phyloP scores from a whole-genome alignment of 2,329 filamentous ascomycete species.

The Aspergillus hiratsukae region DNA sequence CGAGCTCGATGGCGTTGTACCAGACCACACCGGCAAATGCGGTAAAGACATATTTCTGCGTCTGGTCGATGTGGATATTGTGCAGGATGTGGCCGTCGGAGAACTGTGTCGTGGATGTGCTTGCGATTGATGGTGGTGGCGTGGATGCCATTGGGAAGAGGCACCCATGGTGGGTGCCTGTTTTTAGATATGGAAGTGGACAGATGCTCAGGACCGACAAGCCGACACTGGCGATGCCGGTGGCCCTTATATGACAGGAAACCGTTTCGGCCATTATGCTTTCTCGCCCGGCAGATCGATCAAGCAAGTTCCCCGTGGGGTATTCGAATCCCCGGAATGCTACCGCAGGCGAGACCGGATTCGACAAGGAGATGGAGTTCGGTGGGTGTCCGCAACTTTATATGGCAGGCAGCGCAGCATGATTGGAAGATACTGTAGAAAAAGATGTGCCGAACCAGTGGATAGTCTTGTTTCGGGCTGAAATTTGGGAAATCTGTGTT shows the following conservation, averaged over 20 bases:
- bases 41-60: conserved; percentile 13
- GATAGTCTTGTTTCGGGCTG: neutral
- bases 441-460: neutral
- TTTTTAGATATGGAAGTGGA: neutral
- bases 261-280: neutral
- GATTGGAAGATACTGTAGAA: neutral
- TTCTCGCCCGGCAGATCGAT: neutral
- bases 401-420: neutral
- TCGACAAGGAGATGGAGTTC: neutral
- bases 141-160: conserved; percentile 13
- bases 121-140: conserved; percentile 9
- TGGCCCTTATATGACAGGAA: neutral
- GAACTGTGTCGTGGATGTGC: neutral
- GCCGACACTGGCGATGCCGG: neutral
- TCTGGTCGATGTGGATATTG: neutral
- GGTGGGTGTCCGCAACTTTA: neutral
- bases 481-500: neutral
- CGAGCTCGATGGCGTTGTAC: conserved; percentile 23
- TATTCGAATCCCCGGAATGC: neutral
- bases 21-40: conserved; percentile 18
- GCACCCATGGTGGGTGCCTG: neutral
- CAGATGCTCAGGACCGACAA: neutral
- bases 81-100: conserved; percentile 6
- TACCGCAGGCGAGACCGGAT: neutral
- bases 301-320: neutral